Conservation (phyloP, 345 rosid genomes). For the Turritis glabra region DNA sequence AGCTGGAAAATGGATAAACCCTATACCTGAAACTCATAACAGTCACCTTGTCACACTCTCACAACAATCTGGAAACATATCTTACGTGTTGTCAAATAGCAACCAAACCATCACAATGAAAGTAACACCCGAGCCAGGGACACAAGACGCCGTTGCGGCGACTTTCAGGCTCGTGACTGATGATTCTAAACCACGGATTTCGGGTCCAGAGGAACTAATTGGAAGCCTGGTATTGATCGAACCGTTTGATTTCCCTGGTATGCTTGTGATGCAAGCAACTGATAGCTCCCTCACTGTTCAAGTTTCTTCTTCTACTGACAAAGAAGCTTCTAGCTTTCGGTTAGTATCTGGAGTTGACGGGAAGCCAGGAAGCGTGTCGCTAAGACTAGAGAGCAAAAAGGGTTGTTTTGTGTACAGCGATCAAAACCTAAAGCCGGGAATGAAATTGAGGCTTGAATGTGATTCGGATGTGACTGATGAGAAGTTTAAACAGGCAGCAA, state of each 20-base stretch:
- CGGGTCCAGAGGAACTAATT: constrained; percentile 41
- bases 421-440: constrained; percentile 37
- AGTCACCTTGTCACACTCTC: constrained; percentile 59
- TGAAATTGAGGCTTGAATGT: constrained; percentile 55
- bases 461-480: constrained; percentile 37
- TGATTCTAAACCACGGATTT: constrained; percentile 26
- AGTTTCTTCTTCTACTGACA: constrained; percentile 30
- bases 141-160: constrained; percentile 56
- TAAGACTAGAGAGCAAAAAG: constrained; percentile 50
- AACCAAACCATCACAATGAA: constrained; percentile 70
- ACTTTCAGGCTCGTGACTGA: constrained; percentile 64
- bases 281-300: constrained; percentile 43
- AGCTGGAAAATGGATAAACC: constrained; percentile 55
- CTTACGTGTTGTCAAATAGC: constrained; percentile 57
- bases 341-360: constrained; percentile 73
- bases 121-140: constrained; percentile 52
- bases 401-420: constrained; percentile 68
- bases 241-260: constrained; percentile 81
- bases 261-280: constrained; percentile 52
- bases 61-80: constrained; percentile 50
- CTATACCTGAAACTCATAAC: constrained; percentile 57
- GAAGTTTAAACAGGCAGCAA: constrained; percentile 44
- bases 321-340: constrained; percentile 48
- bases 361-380: constrained; percentile 51
- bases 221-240: constrained; percentile 68